Evolutionary conservation across 257 asterid genomes (phyloP).

Genomic region (Solanum okadae): DNA sequence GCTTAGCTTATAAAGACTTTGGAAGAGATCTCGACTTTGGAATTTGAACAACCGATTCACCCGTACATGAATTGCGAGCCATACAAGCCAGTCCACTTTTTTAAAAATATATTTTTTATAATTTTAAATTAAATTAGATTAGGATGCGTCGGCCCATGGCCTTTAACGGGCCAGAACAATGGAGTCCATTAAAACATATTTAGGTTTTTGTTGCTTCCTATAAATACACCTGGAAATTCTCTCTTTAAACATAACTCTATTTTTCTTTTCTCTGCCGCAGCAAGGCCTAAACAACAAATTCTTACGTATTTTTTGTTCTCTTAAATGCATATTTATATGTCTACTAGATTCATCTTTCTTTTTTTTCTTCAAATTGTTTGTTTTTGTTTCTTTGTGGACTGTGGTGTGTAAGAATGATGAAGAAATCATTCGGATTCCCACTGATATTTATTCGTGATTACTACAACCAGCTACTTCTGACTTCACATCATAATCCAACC

Average conservation of each 20-base stretch:
- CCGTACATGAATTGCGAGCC: no score
- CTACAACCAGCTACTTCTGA: conserved; percentile 64
- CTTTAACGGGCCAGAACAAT: background rate
- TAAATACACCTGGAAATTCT: background rate
- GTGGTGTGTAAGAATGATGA: conserved; percentile 41
- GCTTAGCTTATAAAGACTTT: no score
- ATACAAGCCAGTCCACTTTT: no score
- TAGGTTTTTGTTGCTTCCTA: background rate
- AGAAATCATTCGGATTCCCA: conserved; percentile 67
- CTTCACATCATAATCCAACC: conserved; percentile 5
- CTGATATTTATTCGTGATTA: conserved; percentile 32
- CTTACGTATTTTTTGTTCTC: no score
- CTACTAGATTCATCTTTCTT: conserved; percentile 14
- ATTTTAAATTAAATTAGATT: no score
- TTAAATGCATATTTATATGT: conserved; percentile 5
- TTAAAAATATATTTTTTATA: no score
- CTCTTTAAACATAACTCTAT: background rate
- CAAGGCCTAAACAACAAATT: no score
- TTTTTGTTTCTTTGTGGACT: background rate
- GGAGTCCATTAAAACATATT: background rate
- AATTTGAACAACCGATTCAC: no score
- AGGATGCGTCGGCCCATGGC: background rate
- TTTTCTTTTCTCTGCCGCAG: background rate
- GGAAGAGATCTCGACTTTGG: no score
- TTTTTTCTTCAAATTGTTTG: background rate